Evolutionary conservation across 2,329 filamentous ascomycete genomes (phyloP), one percentile per base, ranked within the genome.

Genomic region (Fusarium kyushuense): DNA sequence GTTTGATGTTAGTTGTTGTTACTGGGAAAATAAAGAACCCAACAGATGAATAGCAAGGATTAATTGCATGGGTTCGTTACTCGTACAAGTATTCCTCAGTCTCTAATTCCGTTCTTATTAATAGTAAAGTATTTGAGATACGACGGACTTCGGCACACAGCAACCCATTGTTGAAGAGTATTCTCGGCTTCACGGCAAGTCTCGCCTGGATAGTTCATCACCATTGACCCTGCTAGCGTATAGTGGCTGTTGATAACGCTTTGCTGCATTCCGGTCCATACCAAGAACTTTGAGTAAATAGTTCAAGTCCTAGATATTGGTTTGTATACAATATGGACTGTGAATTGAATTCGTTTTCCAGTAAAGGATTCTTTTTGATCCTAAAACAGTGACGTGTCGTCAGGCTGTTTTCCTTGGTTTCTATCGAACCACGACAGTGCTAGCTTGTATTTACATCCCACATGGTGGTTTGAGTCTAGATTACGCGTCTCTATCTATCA

Each of bases 401-500:
- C 52, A 64, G 21, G 52, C 45, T 45, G 61, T 58, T 46, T 58
- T 64, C n/a, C 45, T 54, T 60, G 21, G 17, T 35, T 25, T 64
- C 29, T 35, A 29, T 64, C 23, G 33, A 54, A 47, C 33, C 48
- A 48, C 47, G 55, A 32, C 41, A 64, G 52, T 63, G 42, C 30
- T 49, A 49, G 49, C 40, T 48, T 62, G 23, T 30, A 36, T 23
- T 21, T 58, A 35, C 41, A n/a, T n/a, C n/a, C n/a, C n/a, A n/a
- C n/a, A 35, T 47, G 33, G 23, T 32, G 60, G 57, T 62, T 23
- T 21, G n/a, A 48, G 21, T 19, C 32, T 57, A 27, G 54, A 60
- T 65, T 65, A 65, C 61, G 61, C 54, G 61, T 64, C 60, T 51
- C 27, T 59, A 52, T 64, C 54, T 59, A 32, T 47, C 32, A 36